Base-by-base conservation (phyloP, 1,139 yeast genomes). In the Candida mesenterica region DNA sequence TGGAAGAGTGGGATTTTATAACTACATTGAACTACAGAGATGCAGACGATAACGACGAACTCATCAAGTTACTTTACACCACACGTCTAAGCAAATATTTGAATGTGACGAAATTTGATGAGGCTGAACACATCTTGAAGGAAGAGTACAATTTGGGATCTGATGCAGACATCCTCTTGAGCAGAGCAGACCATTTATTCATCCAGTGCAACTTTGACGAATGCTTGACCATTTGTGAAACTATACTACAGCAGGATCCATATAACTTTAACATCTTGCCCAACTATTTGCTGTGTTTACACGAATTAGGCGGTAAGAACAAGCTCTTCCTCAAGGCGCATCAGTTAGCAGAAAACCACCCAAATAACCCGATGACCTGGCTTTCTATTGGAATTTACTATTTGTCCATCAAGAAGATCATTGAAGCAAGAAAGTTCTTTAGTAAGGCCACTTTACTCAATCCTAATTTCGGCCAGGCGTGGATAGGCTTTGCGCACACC, bases 401-500 rank as follows among this genome's bases (percentile, higher is more conserved):
- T 57, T 67, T 90, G 46, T 72, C 90, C 3, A 81, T 85, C 8
- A 76, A 75, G 42, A 85, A 84, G 53, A 69, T 86, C 10, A 61
- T 80, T 5, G 97, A 90, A 48, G 96, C 97, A 0, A 69, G 98
- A 38, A 75, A 85, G 45, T 88, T 77, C 55, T 94, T 90, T 59
- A 82, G 94, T 38, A 90, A 88, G 56, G 92, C 97, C 0, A 88
- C 97, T 0, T 72, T 89, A 48, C 62, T 90, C 46, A 84, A 88
- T 48, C 96, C 98, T 1, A 86, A 83, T 47, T 89, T 87, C 63
- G 95, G 95, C 0, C 94, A 87, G 37, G 96, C 97, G 1, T 94
- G 98, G 98, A 81, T 94, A 32, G 98, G 97, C 1, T 94, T 94
- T 66, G 97, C 97, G 1, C 97, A 92, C 55, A 90, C 98, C 0